Evolutionary conservation across 164 flowering plant genomes (phyloP), one percentile per base, ranked within the genome.

Genomic region (Dillenia suffruticosa): DNA sequence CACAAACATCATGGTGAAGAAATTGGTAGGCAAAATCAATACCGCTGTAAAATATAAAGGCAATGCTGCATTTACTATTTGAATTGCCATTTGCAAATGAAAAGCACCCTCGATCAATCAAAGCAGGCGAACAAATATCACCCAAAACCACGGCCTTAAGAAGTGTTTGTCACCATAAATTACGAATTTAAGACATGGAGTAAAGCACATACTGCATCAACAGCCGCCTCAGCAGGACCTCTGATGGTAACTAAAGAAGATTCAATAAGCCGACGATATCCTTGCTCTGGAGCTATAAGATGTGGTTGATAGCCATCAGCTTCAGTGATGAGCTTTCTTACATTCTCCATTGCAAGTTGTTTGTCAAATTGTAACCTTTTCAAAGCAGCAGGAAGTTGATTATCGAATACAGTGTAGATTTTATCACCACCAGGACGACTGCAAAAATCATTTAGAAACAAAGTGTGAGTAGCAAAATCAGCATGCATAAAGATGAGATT

Each of bases 301-400:
- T 89, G 96, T 12, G 96, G 96, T 62, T 89, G 96, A 77, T 87
- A 89, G 49, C 96, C 96, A 87, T 89, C 96, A 56, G 96, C 96
- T 79, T 89, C 91, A 53, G 89, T 84, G 8, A 89, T 86, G 32
- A 90, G 70, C 68, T 90, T 90, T 57, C 79, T 65, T 12, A 90
- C 88, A 74, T 87, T 87, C 17, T 87, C 94, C 84, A 85, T 73
- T 9, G 96, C 75, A 57, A 90, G 92, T n/a, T 90, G 88, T 53
- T 80, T 88, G 70, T 87, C 94, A 73, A 90, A 84, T 60, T 88
- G 96, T 77, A 90, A 73, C 65, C 90, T 84, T 71, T 84, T 90
- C 61, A 90, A 51, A 55, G 88, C 91, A 61, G 91, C 91, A 51
- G 96, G 94, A 52, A 90, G 79, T 69, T 85, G 96, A 68, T 80